Evolutionary conservation across 2,329 filamentous ascomycete species (phyloP), one percentile per base, ranked within the genome.

Genomic region (Calonectria honghensis): DNA sequence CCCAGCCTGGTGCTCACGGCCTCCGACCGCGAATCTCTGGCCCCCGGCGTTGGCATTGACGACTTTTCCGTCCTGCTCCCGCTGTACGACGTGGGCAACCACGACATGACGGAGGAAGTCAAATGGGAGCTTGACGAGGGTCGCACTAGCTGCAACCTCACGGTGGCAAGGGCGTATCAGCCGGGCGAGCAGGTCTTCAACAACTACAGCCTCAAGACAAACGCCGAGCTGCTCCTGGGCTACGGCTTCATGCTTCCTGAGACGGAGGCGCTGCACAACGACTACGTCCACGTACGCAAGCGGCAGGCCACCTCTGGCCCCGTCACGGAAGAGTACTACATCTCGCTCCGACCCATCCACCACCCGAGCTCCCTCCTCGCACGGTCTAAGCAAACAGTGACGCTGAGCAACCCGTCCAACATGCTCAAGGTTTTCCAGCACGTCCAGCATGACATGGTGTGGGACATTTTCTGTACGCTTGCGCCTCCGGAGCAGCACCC

Each of bases 171-270:
- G 70, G 74, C 78, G 1, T 89, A 92, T 78, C 64, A 76, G 6
- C 84, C 90, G 0, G 91, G 92, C 0, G 83, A 90, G 37, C 90
- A 92, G 77, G 83, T 92, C 31, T 93, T 88, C 79, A 94, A 95
- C 85, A 95, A 94, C 82, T 96, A 96, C 80, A 94, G 94, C 37
- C 83, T 86, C 80, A 94, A 95, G 83, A 94, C 93, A 9, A 96
- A 95, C 79, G 93, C 93, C 73, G 93, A 95, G 84, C 85, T 94
- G 31, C 86, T 94, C 1, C 85, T 93, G 2, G 91, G 89, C 0
- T 94, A 94, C 79, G 91, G 91, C 3, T 93, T 93, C 80, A 87
- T 90, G 75, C 81, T 93, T 0, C 87, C 89, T 1, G 84, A 87
- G 68, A 86, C 86, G 0, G 82, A 84, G 0, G 82, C 80, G 6